Base-by-base conservation (phyloP, 108 stramenopile species). In the Pseudonitzschia delicatissima region DNA sequence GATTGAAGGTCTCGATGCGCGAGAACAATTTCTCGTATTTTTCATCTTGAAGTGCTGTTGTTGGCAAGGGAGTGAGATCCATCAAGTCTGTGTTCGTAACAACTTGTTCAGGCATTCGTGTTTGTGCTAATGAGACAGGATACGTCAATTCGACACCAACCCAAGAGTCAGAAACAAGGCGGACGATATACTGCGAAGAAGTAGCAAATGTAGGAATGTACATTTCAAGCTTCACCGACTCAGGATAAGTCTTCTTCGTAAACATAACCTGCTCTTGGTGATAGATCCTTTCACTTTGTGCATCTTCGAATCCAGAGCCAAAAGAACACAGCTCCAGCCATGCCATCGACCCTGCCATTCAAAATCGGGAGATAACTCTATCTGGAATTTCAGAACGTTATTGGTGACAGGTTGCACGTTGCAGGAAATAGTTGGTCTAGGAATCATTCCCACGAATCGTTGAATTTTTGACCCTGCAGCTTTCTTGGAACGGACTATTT, bases 281-380 rank as follows among this genome's bases (percentile, higher is more conserved):
- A 55, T 87, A 87, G 7, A 96, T 91, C 57, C 81, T 75, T 40
- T 97, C 91, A 48, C 79, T 94, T 13, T 88, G 84, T 7, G 77
- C 69, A 59, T 98, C 97, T 79, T 99, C 99, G 3, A n/a, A 99
- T 88, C 98, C 96, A 98, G 18, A 99, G 63, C 93, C 95, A 97
- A 53, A 93, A 99, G 13, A 82, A 82, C 71, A 96, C 73, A 11
- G 84, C 87, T 6, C 85, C 82, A 15, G n/a, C 97, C 95, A 67
- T 95, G 94, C 79, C 80, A 82, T 37, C 90, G 81, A 29, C 69
- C 77, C 40, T 74, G 67, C 98, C 98, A 99, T 26, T 84, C 79
- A 74, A 98, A 99, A 35, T 69, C 70, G 15, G 96, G 91, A 12
- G 36, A 35, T 2, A 99, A 50, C 15, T 65, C 71, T 32, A 98